These are phyloP conservation scores for Blumeria graminis DNA, from an alignment of 2,329 filamentous ascomycete species.

Conservation along the genomic window DNA sequence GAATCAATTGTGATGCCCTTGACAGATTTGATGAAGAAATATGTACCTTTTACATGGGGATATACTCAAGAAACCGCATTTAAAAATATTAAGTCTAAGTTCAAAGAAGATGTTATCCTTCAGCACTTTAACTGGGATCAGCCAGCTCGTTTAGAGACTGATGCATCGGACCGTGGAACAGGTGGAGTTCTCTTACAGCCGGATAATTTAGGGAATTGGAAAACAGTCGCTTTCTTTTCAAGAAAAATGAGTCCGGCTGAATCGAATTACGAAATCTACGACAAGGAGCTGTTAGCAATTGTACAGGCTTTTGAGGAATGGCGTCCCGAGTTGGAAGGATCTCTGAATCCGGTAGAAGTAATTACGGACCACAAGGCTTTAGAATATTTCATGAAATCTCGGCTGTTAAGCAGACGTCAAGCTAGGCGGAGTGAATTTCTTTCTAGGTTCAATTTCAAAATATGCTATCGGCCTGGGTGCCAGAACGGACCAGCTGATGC, in stretches of 20 bases:
- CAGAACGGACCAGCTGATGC: not conserved
- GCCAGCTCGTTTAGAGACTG: not conserved
- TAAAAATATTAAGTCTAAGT: not conserved
- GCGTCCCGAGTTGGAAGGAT: not conserved
- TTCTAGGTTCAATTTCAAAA: not conserved
- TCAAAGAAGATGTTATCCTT: not conserved
- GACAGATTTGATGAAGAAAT: not conserved
- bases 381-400: not conserved
- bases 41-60: not conserved
- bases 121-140: not conserved
- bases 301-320: not conserved
- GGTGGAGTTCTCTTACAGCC: not conserved
- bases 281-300: not conserved
- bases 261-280: not conserved
- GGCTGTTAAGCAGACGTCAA: not conserved
- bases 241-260: not conserved
- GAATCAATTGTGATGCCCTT: not conserved
- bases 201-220: not conserved
- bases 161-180: not conserved
- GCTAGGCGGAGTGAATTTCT: not conserved
- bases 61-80: not conserved
- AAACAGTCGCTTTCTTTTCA: not conserved
- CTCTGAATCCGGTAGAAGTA: not conserved
- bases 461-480: not conserved
- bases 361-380: not conserved